A percentile compares a stretch with the other conserved stretches of the same genome.
phyloP scores from a whole-genome alignment of 2,329 filamentous ascomycete genomes.

The Cytospora paraplurivora region DNA sequence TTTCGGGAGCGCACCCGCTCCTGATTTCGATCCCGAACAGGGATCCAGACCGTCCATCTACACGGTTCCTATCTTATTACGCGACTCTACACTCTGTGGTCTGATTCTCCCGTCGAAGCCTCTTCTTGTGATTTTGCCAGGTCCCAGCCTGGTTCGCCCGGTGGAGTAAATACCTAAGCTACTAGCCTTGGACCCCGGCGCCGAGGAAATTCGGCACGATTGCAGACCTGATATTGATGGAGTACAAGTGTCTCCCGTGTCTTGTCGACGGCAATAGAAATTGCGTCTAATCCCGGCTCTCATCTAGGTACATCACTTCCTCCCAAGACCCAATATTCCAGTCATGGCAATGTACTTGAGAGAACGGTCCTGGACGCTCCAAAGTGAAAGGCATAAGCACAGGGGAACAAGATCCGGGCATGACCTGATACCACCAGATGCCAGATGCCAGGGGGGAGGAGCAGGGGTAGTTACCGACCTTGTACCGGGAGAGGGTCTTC shows the following conservation, averaged over 20 bases:
- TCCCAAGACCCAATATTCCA: background rate
- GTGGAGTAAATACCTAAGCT: background rate
- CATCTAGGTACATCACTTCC: conserved; percentile 5
- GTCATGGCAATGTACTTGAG: conserved; percentile 4
- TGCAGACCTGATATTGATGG: background rate
- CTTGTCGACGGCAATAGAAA: conserved; percentile 10
- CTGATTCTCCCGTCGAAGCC: background rate
- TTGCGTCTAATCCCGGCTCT: conserved; percentile 14
- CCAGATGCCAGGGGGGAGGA: conserved; percentile 5
- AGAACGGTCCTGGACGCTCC: conserved; percentile 3
- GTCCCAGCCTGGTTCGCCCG: background rate
- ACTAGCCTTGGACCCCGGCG: background rate
- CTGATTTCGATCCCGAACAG: background rate
- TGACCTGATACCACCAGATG: conserved; percentile 20
- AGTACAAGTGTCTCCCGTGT: background rate
- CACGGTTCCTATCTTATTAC: background rate
- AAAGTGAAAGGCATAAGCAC: conserved; percentile 1
- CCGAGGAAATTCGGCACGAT: background rate
- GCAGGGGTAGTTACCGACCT: conserved; percentile 6
- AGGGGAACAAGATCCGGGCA: background rate
- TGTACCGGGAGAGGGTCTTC: background rate
- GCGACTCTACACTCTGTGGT: background rate
- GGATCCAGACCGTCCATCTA: background rate
- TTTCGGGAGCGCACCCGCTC: background rate
- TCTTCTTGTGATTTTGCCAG: background rate